A percentile compares a stretch with the other conserved stretches of the same genome.
phyloP scores from a whole-genome alignment of 495 filamentous ascomycete genomes.

The Penicillium pulvis region DNA sequence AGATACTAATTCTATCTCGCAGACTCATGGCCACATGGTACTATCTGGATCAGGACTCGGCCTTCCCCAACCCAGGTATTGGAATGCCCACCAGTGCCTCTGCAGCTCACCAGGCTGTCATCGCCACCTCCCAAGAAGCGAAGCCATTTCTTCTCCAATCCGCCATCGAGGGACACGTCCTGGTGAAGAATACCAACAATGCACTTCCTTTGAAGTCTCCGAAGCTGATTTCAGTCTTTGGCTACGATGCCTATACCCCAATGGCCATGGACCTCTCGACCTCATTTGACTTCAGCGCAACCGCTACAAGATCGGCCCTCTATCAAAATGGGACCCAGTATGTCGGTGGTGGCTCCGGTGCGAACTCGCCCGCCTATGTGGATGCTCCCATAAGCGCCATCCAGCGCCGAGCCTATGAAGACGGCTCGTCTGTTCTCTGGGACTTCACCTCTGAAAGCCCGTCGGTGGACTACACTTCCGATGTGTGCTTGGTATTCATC shows the following conservation, averaged over 20 bases:
- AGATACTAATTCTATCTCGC: neutral
- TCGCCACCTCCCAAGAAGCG: slow-evolving; percentile 53
- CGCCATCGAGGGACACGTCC: slow-evolving; percentile 63
- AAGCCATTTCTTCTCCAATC: slow-evolving; percentile 53
- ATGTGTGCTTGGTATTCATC: slow-evolving; percentile 61
- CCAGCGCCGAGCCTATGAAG: slow-evolving; percentile 44
- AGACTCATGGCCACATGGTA: slow-evolving; percentile 57
- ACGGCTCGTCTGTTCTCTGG: slow-evolving; percentile 51
- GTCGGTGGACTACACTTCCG: slow-evolving; percentile 30
- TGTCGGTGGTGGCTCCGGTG: slow-evolving; percentile 44
- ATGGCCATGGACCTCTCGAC: neutral
- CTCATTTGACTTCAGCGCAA: slow-evolving; percentile 35
- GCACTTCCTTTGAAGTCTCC: slow-evolving; percentile 62
- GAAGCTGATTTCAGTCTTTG: slow-evolving; percentile 62
- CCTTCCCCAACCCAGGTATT: slow-evolving; percentile 53
- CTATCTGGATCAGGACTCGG: slow-evolving; percentile 50
- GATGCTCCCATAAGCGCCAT: slow-evolving; percentile 57
- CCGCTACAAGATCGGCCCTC: slow-evolving; percentile 26
- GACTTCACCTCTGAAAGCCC: slow-evolving; percentile 34
- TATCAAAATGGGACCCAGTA: slow-evolving; percentile 54
- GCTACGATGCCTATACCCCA: slow-evolving; percentile 56
- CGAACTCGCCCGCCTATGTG: slow-evolving; percentile 36
- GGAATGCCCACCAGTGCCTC: slow-evolving; percentile 59
- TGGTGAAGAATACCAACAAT: slow-evolving; percentile 68
- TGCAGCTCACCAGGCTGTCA: slow-evolving; percentile 65